Evolutionary conservation across 305 asterid species (phyloP).

Genomic region (Fraxinus platypoda): DNA sequence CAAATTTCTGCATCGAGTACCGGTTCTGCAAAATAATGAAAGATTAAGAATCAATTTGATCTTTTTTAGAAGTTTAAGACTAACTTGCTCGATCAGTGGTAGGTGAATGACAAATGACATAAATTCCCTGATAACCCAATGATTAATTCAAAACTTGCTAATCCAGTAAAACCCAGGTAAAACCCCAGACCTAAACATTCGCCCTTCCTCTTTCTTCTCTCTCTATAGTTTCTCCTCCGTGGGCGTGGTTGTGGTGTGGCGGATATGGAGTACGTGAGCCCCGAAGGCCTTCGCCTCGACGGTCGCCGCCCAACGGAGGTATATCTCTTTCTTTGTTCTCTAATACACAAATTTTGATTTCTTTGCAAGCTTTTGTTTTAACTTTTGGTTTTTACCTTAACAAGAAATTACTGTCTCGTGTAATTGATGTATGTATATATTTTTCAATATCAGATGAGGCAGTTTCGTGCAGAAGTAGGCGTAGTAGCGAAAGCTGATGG

Average conservation of each 20-base stretch:
- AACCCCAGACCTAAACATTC: background rate
- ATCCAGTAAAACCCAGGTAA: background rate
- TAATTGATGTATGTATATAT: background rate
- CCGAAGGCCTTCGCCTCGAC: constrained; percentile 93
- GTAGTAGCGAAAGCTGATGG: constrained; percentile 92
- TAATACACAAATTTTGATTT: background rate
- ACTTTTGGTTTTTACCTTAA: background rate
- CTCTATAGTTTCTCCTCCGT: background rate
- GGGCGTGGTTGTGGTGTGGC: constrained; percentile 1
- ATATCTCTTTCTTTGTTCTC: background rate
- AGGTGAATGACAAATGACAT: background rate
- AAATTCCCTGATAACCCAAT: background rate
- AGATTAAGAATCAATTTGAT: background rate
- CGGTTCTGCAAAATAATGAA: background rate
- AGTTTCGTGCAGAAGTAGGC: constrained; percentile 86
- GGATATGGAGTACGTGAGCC: constrained; percentile 87
- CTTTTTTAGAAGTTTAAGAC: background rate
- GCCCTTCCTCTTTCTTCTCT: background rate
- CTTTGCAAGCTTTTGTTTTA: background rate
- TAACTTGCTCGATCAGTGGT: background rate
- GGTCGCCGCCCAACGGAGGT: constrained; percentile 99
- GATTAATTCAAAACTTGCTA: background rate
- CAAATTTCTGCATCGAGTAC: background rate
- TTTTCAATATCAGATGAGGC: constrained; percentile 70
- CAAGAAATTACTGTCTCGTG: background rate